Conservation (phyloP, 192 early-diverging fungal genomes). For the Coemansia sp. region DNA sequence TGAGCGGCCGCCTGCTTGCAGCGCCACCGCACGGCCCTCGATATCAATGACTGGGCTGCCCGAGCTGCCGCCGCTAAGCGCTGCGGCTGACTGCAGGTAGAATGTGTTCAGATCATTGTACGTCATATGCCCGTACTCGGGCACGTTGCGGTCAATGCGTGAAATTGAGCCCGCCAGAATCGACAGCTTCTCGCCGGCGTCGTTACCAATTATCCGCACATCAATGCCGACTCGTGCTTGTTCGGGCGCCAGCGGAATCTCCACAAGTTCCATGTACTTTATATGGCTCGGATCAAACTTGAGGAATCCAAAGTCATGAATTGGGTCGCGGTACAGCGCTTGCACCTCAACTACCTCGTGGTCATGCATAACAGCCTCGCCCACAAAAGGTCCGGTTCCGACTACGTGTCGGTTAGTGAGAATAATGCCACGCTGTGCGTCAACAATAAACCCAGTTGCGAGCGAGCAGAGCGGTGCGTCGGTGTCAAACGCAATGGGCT, state of each 20-base stretch:
- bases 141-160: conserved; percentile 70
- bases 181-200: conserved; percentile 78
- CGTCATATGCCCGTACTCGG: conserved; percentile 66
- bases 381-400: conserved; percentile 69
- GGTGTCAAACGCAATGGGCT: conserved; percentile 42
- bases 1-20: conserved; percentile 71
- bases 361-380: conserved; percentile 71
- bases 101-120: conserved; percentile 85
- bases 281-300: conserved; percentile 69
- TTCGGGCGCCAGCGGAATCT: conserved; percentile 69
- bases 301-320: conserved; percentile 85
- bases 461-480: conserved; percentile 15
- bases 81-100: conserved; percentile 74
- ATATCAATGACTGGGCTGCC: conserved; percentile 79
- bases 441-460: conserved; percentile 78
- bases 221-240: conserved; percentile 72
- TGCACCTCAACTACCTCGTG: conserved; percentile 73
- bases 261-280: conserved; percentile 66
- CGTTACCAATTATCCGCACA: conserved; percentile 76
- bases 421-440: conserved; percentile 71
- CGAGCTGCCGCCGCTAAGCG: conserved; percentile 73
- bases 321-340: conserved; percentile 76
- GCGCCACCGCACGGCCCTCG: conserved; percentile 70
- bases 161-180: conserved; percentile 75
- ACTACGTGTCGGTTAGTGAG: conserved; percentile 81